A percentile compares a stretch with the other conserved stretches of the same genome.
Conservation (phyloP, 1,284 basidiomycete genomes). For the Mycosarcoma maydis region DNA sequence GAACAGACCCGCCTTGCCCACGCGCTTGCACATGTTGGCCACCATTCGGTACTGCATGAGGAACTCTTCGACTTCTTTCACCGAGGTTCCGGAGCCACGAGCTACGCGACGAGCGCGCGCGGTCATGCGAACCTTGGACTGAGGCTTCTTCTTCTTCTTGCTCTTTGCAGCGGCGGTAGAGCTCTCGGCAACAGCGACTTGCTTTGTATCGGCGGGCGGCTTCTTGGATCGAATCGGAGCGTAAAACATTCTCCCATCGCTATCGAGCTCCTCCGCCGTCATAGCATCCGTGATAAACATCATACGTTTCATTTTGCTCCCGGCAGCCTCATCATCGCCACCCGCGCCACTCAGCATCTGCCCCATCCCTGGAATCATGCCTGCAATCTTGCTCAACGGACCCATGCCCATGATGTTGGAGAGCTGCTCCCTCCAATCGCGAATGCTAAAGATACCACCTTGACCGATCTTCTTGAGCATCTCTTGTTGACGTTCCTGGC, state of each 20-base stretch:
- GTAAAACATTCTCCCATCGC: conserved; percentile 76
- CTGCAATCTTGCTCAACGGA: conserved; percentile 95
- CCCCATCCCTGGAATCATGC: conserved; percentile 96
- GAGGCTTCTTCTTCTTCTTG: conserved; percentile 51
- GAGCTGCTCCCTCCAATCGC: conserved; percentile 98
- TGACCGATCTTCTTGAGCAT: conserved; percentile 98
- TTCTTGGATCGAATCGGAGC: conserved; percentile 48
- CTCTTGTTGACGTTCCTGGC: conserved; percentile 87
- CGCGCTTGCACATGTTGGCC: conserved; percentile 79
- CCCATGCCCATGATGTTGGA: conserved; percentile 99
- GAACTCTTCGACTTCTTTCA: conserved; percentile 95
- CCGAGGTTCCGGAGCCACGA: conserved; percentile 90
- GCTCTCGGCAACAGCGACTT: conserved; percentile 30
- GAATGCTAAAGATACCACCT: conserved; percentile 88
- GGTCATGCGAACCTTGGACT: conserved; percentile 60
- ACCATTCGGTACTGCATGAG: conserved; percentile 72
- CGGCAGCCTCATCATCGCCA: conserved; percentile 86
- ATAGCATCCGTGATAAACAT: conserved; percentile 99
- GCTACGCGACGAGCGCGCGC: conserved; percentile 78
- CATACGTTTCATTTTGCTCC: conserved; percentile 89
- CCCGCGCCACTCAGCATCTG: conserved; percentile 75
- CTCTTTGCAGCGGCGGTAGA: conserved; percentile 37
- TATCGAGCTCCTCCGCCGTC: conserved; percentile 91
- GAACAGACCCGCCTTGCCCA: conserved; percentile 83
- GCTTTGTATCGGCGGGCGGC: conserved; percentile 23